Conservation (phyloP, 495 filamentous ascomycete genomes). For the Tuber brumale region DNA sequence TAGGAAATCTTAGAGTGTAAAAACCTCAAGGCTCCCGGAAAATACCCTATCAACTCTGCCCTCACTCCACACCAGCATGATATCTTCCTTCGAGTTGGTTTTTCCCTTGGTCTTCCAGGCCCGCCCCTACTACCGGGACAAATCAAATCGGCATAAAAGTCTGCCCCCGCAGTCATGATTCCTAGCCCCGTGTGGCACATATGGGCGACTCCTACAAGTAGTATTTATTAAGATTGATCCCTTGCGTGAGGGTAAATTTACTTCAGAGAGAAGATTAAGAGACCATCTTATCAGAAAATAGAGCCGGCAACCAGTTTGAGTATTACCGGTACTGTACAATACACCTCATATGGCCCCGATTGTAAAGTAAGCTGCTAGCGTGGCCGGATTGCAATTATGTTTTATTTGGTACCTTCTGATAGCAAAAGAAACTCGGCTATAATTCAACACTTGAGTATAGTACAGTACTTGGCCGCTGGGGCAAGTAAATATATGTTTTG, state of each 20-base stretch:
- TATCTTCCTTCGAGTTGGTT: background rate
- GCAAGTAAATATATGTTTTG: background rate
- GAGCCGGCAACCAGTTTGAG: background rate
- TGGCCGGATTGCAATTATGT: background rate
- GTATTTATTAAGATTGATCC: background rate
- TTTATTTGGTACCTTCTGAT: background rate
- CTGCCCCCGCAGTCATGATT: background rate
- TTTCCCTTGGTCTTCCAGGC: background rate
- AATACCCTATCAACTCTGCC: no score
- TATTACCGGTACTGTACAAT: background rate
- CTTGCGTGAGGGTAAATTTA: background rate
- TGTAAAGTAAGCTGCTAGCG: background rate
- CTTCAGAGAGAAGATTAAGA: background rate
- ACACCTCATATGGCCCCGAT: background rate
- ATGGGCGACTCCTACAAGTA: background rate
- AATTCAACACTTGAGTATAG: background rate
- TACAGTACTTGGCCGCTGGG: background rate
- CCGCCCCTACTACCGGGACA: background rate
- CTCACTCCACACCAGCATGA: no score
- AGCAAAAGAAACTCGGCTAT: background rate
- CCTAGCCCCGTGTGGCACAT: background rate
- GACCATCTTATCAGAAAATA: background rate
- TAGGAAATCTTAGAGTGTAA: no score
- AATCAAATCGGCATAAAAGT: background rate
- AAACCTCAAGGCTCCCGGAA: no score